Base-by-base conservation (phyloP, 2,329 filamentous ascomycete species). In the Penicillium sp. region DNA sequence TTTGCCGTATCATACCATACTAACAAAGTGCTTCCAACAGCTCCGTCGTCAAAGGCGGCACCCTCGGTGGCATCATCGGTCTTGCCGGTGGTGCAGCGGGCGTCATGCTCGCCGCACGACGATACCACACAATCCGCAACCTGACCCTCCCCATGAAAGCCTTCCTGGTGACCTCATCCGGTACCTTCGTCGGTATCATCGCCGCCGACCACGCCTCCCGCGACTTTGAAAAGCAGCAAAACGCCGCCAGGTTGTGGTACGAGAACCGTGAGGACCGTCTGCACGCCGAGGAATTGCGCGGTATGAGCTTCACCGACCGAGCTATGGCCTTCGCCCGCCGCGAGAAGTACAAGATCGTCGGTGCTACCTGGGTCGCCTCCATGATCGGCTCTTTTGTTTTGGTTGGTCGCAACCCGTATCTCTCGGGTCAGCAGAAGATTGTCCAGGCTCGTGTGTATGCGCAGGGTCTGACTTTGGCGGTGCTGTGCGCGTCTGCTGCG, bases 371-470 rank as follows among this genome's bases (percentile, higher is more conserved):
- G 93, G 77, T 94, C 14, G 89, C 89, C 40, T 87, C 87, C 69
- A 94, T 97, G 87, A 87, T 83, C 59, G 77, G 88, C 43, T 88
- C 91, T 4, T 85, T 95, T 66, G 86, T 82, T 56, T 75, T 96
- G 33, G 92, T 97, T 63, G 87, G 89, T 71, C 86, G 91, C 63
- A 91, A 91, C 74, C 87, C 85, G 65, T 90, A 88, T 73, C 82
- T 96, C 49, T 86, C 84, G 51, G 88, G 87, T 2, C 80, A 85
- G 60, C 93, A 97, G 82, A 96, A 96, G 83, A 80, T 97, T 22
- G 93, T 97, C 16, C 93, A 97, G 83, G 93, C 92, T 24, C 89
- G 93, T 85, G 89, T 97, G 65, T 96, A 96, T 78, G 93, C 93
- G 3, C 93, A 97, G 81, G 92, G 90, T 6, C 80, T 96, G 68